These are phyloP conservation scores for Solanum clarkiae DNA, from an alignment of 257 asterid genomes.

Conservation along the genomic window DNA sequence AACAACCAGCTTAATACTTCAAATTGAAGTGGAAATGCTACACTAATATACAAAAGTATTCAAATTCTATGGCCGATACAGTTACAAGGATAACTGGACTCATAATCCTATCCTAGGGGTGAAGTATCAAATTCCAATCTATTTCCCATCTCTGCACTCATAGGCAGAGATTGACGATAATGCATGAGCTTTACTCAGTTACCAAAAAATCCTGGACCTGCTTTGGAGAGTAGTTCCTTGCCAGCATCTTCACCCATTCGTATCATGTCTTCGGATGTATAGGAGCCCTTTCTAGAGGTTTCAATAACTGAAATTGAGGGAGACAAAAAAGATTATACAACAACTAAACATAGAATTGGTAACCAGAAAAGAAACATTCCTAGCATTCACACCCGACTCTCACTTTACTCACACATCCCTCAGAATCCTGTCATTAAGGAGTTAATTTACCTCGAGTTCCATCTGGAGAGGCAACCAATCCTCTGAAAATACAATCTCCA, in stretches of 20 bases:
- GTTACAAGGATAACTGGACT: neutral
- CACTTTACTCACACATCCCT: neutral
- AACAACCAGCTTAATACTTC: neutral
- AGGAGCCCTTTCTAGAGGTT: conserved; percentile 69
- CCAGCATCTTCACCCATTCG: conserved; percentile 90
- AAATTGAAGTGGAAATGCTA: neutral
- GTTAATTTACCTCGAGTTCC: conserved; percentile 51
- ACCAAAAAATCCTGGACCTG: conserved; percentile 73
- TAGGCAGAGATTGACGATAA: neutral
- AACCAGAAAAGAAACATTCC: neutral
- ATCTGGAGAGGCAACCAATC: conserved; percentile 91
- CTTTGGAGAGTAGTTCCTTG: conserved; percentile 69
- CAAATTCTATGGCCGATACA: neutral
- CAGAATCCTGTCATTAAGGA: neutral
- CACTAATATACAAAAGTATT: neutral
- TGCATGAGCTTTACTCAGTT: conserved; percentile 1
- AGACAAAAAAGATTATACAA: neutral
- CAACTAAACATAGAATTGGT: neutral
- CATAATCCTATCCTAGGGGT: neutral
- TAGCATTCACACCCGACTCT: neutral
- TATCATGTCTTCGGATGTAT: conserved; percentile 57
- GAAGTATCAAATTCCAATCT: neutral
- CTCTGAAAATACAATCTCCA: conserved; percentile 70
- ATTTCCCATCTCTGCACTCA: neutral
- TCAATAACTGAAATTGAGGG: conserved; percentile 43